These are phyloP conservation scores for Citrus unshiu DNA, from an alignment of 345 rosid genomes.

Conservation along the genomic window DNA sequence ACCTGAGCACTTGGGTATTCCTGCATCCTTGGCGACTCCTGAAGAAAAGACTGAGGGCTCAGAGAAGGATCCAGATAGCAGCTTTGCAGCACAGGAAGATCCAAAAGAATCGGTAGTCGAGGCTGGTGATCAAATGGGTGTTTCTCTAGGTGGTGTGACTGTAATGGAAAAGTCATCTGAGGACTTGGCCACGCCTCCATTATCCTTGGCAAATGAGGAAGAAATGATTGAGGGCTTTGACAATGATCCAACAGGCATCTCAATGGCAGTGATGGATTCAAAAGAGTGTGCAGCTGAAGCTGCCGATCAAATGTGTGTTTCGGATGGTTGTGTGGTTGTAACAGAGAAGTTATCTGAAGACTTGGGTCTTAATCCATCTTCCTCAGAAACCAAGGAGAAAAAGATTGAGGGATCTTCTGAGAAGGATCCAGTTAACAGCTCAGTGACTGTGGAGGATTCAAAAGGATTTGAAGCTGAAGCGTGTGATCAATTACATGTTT, in stretches of 20 bases:
- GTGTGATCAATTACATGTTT: conserved; percentile 3
- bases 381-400: conserved; percentile 10
- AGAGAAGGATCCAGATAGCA: background rate
- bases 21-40: conserved; percentile 1
- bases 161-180: background rate
- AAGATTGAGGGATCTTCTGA: conserved; percentile 9
- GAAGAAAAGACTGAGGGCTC: conserved; percentile 15
- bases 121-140: conserved; percentile 1
- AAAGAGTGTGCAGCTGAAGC: background rate
- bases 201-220: background rate
- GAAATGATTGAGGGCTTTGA: background rate
- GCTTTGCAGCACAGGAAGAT: background rate
- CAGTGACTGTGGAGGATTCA: background rate
- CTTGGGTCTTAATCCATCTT: background rate
- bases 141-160: conserved; percentile 11
- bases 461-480: conserved; percentile 5
- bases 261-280: background rate
- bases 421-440: conserved; percentile 6
- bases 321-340: conserved; percentile 3
- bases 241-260: background rate
- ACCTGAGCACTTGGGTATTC: conserved; percentile 7
- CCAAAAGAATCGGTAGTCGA: background rate
- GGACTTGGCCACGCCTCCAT: background rate
- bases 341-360: conserved; percentile 17
- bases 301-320: background rate